Percentiles rank a stretch among this genome's conserved stretches.
phyloP scores from a whole-genome alignment of 2,329 filamentous ascomycete genomes.

The Ascochyta viciae-villosae region DNA sequence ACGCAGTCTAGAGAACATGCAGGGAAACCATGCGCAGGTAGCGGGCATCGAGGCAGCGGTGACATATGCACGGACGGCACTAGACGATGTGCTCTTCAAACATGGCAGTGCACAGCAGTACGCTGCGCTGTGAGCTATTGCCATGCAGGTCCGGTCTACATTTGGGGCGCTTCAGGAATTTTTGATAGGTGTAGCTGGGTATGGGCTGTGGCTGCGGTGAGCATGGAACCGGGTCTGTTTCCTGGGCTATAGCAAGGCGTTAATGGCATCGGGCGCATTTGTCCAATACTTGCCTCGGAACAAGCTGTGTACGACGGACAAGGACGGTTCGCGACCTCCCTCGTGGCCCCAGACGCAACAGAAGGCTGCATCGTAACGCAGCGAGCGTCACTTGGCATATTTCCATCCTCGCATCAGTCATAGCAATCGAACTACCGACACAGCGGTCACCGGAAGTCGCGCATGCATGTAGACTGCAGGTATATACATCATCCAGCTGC shows the following conservation, averaged over 20 bases:
- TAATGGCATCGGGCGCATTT: constrained; percentile 23
- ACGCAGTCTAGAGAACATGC: constrained; percentile 49
- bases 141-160: constrained; percentile 33
- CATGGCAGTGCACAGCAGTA: constrained; percentile 42
- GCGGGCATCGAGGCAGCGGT: constrained; percentile 44
- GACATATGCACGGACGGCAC: constrained; percentile 35
- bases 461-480: constrained; percentile 36
- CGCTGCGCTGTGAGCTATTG: constrained; percentile 40
- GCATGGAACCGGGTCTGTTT: constrained; percentile 28
- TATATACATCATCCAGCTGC: constrained; percentile 21
- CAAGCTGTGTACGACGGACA: constrained; percentile 18
- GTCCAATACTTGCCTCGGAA: constrained; percentile 29
- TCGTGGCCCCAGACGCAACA: constrained; percentile 2
- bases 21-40: constrained; percentile 48
- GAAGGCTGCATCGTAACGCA: constrained; percentile 2
- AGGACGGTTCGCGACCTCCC: constrained; percentile 15
- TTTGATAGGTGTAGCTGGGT: constrained; percentile 26
- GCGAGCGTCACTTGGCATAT: background rate
- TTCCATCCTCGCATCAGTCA: constrained; percentile 1
- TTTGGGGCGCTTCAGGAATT: constrained; percentile 27
- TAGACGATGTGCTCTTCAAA: constrained; percentile 47
- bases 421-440: constrained; percentile 25
- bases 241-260: constrained; percentile 24
- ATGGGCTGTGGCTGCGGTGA: constrained; percentile 22
- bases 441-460: constrained; percentile 40